Conservation (phyloP, 257 asterid genomes). For the Solanum sparsipilum region DNA sequence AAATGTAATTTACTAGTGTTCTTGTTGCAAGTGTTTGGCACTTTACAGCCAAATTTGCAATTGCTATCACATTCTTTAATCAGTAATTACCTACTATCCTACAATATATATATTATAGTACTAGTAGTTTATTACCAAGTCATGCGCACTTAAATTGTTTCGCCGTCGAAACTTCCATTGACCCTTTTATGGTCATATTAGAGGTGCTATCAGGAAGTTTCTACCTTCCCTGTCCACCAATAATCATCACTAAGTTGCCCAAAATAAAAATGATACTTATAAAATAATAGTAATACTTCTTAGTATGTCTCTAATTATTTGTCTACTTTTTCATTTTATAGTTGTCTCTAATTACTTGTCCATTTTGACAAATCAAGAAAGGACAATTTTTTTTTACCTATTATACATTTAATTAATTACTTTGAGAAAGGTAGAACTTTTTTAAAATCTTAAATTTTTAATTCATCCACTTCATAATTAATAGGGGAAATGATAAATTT, state of each 20-base stretch:
- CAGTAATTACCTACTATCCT: background rate
- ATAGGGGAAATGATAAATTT: no score
- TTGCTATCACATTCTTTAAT: background rate
- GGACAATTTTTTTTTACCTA: no score
- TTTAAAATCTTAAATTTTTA: no score
- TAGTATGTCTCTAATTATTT: no score
- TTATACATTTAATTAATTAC: no score
- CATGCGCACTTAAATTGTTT: background rate
- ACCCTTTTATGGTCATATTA: background rate
- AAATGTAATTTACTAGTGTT: background rate
- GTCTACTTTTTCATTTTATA: no score
- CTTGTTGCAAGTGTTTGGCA: background rate
- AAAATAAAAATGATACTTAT: background rate
- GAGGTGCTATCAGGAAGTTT: background rate
- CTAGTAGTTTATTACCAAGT: background rate
- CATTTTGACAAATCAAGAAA: no score
- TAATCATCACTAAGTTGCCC: background rate
- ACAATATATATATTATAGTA: background rate
- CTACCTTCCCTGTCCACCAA: background rate
- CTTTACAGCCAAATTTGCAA: background rate
- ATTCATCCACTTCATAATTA: no score
- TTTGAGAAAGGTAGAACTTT: no score
- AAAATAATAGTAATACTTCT: background rate
- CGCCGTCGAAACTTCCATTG: background rate
- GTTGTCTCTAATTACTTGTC: no score